Evolutionary conservation across 2,329 filamentous ascomycete species (phyloP), one percentile per base, ranked within the genome.

Genomic region (Hypoxylon sp.): DNA sequence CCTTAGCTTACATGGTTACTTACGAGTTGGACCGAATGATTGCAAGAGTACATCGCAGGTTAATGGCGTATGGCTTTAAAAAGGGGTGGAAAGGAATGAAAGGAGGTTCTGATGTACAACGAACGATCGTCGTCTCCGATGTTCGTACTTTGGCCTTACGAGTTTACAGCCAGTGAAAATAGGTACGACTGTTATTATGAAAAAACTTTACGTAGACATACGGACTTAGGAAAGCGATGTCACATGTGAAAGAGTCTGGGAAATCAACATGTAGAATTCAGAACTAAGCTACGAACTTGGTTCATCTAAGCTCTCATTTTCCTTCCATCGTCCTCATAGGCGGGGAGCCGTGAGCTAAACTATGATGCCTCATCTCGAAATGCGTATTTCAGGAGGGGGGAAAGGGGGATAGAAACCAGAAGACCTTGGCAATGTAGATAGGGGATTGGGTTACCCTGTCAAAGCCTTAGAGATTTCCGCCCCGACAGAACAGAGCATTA

Each of bases 221-320:
- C 14, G 25, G 25, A 30, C 28, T 21, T 17, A 11, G 13, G 52
- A 23, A 38, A 45, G 17, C 14, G 32, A 17, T 11, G 10, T 43
- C 17, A 55, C 25, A 30, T 34, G 17, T 25, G 10, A n/a, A 55
- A 36, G n/a, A 41, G 19, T 36, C 13, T 28, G 32, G 46, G 43
- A 68, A 65, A 68, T 70, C 61, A 65, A 34, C 28, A 19, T 36
- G 52, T 65, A 61, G 48, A 67, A 67, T 67, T 70, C 45, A 55
- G 60, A 63, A 59, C 67, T 64, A 67, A 65, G 64, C 55, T 68
- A 65, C 53, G 38, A 38, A 65, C 65, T 65, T 36, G 49, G 61
- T 63, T 63, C 55, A 57, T 63, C 58, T 57, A 63, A 63, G 21
- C 50, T 41, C n/a, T 50, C 41, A 38, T 63, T 63, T 65, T 56